Percentiles rank a stretch among this genome's conserved stretches.
Conservation (phyloP, 192 early-diverging fungal genomes). For the Rhizophagus sp. region DNA sequence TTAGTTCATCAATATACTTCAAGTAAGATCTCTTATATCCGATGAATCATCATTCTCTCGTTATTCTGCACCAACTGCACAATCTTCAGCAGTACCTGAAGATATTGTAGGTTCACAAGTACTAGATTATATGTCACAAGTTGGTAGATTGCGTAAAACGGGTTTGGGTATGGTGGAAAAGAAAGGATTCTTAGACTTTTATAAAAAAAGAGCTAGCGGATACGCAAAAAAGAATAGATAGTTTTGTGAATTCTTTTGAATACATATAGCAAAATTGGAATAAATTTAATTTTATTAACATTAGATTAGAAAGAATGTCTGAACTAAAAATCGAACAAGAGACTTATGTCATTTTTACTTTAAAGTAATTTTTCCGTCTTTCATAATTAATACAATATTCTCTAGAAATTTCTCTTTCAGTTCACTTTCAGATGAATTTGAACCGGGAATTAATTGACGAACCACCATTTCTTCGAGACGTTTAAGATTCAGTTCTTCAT, state of each 20-base stretch:
- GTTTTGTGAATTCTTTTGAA: background rate
- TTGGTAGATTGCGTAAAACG: constrained; percentile 70
- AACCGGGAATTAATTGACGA: background rate
- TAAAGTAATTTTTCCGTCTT: background rate
- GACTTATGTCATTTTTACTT: background rate
- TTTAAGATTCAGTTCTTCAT: background rate
- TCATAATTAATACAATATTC: background rate
- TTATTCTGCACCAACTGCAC: constrained; percentile 31
- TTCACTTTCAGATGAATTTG: background rate
- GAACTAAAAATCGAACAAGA: background rate
- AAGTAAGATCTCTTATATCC: constrained; percentile 48
- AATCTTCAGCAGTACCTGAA: constrained; percentile 38
- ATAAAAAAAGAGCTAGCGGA: constrained; percentile 7
- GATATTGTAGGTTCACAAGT: constrained; percentile 62
- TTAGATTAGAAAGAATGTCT: no score
- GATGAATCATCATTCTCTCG: constrained; percentile 52
- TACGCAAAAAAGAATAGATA: constrained; percentile 19
- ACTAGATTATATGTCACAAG: constrained; percentile 52
- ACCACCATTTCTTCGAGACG: background rate
- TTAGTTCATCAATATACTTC: constrained; percentile 52
- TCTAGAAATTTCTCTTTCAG: background rate
- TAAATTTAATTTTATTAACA: background rate
- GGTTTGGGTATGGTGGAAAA: constrained; percentile 69
- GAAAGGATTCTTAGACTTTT: constrained; percentile 75
- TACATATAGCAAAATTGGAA: background rate